Evolutionary conservation across 495 filamentous ascomycete species (phyloP).

Genomic region (Penicillium angulare): DNA sequence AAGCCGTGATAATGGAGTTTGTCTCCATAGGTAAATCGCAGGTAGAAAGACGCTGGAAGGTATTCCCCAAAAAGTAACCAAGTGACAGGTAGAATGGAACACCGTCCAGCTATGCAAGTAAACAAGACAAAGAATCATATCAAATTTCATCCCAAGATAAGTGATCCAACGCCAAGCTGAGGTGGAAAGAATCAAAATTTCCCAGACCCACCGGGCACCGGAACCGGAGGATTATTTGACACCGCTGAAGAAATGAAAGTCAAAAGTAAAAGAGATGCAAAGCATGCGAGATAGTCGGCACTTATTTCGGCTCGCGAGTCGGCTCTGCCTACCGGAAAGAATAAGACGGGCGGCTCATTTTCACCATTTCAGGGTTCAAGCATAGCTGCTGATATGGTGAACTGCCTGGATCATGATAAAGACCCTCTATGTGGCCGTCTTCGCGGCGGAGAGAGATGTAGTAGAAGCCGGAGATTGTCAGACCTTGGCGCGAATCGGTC

Average conservation of each 20-base stretch:
- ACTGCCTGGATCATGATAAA: constrained; percentile 73
- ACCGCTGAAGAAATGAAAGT: constrained; percentile 3
- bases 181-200: background rate
- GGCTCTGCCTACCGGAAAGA: constrained; percentile 34
- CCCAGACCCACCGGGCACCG: background rate
- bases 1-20: background rate
- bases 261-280: background rate
- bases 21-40: background rate
- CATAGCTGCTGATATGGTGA: constrained; percentile 69
- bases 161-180: constrained; percentile 9
- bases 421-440: constrained; percentile 62
- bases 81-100: constrained; percentile 6
- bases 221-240: constrained; percentile 7
- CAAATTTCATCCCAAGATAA: constrained; percentile 9
- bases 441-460: constrained; percentile 64
- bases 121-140: constrained; percentile 8
- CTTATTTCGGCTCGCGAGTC: background rate
- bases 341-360: constrained; percentile 43
- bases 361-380: constrained; percentile 49
- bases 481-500: constrained; percentile 52
- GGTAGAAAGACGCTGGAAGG: too few species aligned
- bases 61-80: background rate
- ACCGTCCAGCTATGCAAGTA: constrained; percentile 28
- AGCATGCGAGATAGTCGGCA: background rate
- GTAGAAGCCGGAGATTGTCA: constrained; percentile 77